These are phyloP conservation scores for Sporothrix humicola DNA, from an alignment of 2,329 filamentous ascomycete species.

Conservation along the genomic window DNA sequence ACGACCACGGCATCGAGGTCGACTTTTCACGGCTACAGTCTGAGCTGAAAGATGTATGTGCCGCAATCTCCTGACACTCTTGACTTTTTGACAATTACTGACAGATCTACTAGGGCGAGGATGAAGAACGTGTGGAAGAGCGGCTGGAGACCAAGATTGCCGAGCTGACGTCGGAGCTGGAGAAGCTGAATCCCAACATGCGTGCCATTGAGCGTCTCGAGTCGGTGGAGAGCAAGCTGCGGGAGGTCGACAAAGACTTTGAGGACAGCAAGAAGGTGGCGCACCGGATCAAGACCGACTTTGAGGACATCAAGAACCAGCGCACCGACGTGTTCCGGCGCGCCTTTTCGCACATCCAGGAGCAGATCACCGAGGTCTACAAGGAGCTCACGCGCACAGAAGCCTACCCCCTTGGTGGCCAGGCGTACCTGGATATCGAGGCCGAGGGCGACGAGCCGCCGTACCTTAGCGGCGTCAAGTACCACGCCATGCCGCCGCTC, in stretches of 20 bases:
- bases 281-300: slow-evolving; percentile 56
- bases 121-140: slow-evolving; percentile 72
- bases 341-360: slow-evolving; percentile 91
- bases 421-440: slow-evolving; percentile 85
- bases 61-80: neutral
- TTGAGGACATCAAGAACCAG: slow-evolving; percentile 79
- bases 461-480: slow-evolving; percentile 94
- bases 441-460: slow-evolving; percentile 90
- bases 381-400: slow-evolving; percentile 89
- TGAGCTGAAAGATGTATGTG: slow-evolving; percentile 75
- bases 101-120: neutral
- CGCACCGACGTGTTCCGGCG: slow-evolving; percentile 93
- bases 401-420: slow-evolving; percentile 91
- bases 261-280: slow-evolving; percentile 79
- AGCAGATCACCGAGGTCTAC: slow-evolving; percentile 93
- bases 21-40: slow-evolving; percentile 84
- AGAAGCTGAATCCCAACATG: slow-evolving; percentile 97
- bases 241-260: slow-evolving; percentile 85
- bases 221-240: slow-evolving; percentile 80
- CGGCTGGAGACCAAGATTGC: slow-evolving; percentile 78
- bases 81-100: slow-evolving; percentile 44
- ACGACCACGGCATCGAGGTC: slow-evolving; percentile 90
- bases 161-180: slow-evolving; percentile 76
- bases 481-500: slow-evolving; percentile 97
- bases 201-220: slow-evolving; percentile 91